phyloP scores from a whole-genome alignment of 768 basidiomycete species.

The Phylloporus sp. region DNA sequence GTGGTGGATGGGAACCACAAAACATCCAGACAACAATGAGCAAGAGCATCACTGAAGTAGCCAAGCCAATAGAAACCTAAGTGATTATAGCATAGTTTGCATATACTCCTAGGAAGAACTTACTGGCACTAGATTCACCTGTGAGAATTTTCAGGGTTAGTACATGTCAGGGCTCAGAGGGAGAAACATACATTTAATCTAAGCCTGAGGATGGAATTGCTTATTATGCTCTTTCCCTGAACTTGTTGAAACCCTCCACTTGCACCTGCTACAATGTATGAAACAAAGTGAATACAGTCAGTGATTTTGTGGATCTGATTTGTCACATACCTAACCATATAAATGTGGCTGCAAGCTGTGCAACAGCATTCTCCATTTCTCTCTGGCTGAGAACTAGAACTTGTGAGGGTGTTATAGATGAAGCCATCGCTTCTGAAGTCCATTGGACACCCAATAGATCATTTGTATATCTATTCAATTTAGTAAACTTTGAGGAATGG shows the following conservation, averaged over 20 bases:
- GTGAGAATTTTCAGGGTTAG: neutral
- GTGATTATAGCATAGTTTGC: neutral
- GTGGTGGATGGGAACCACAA: neutral
- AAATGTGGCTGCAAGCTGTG: neutral
- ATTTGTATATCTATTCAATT: neutral
- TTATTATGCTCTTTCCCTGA: neutral
- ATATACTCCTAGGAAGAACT: neutral
- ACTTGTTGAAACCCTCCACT: neutral
- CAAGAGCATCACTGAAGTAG: neutral
- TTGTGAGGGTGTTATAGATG: neutral
- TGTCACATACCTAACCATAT: constrained; percentile 8
- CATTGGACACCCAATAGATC: neutral
- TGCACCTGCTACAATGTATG: neutral
- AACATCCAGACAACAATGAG: neutral
- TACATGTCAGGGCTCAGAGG: no score
- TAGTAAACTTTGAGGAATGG: neutral
- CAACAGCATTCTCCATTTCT: constrained; percentile 5
- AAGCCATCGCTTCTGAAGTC: neutral
- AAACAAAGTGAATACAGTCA: neutral
- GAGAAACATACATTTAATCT: neutral
- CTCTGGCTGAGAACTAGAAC: neutral
- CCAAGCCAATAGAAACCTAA: neutral
- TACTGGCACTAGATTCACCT: neutral
- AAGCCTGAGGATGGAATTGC: neutral
- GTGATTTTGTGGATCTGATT: neutral